Percentiles rank a stretch among this genome's conserved stretches.
phyloP scores from a whole-genome alignment of 495 filamentous ascomycete genomes.

The Penicillium macrosclerotiorum region DNA sequence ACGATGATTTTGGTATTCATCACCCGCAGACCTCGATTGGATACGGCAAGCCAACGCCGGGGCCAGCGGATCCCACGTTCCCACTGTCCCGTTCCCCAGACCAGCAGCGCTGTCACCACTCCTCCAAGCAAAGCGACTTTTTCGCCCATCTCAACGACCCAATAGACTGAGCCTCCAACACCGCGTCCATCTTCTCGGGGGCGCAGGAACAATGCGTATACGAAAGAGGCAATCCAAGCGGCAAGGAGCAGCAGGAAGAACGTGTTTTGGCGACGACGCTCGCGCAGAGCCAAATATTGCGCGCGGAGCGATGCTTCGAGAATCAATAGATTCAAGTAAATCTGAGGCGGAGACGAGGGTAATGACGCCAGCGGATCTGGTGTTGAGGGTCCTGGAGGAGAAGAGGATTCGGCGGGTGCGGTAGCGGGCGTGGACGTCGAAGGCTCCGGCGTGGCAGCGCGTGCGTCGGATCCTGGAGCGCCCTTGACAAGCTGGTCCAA shows the following conservation, averaged over 20 bases:
- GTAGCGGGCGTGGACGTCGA: slow-evolving; percentile 29
- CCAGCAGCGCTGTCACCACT: slow-evolving; percentile 72
- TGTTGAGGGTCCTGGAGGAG: slow-evolving; percentile 41
- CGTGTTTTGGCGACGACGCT: slow-evolving; percentile 89
- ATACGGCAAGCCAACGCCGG: slow-evolving; percentile 79
- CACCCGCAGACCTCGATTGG: slow-evolving; percentile 82
- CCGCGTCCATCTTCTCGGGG: slow-evolving; percentile 88
- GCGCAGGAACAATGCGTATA: slow-evolving; percentile 82
- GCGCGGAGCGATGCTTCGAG: slow-evolving; percentile 91
- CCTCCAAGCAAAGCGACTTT: slow-evolving; percentile 87
- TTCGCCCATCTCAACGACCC: slow-evolving; percentile 85
- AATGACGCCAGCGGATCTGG: slow-evolving; percentile 76
- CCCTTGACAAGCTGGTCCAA: slow-evolving; percentile 90
- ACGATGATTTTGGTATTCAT: slow-evolving; percentile 97
- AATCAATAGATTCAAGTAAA: slow-evolving; percentile 96
- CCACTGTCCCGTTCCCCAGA: slow-evolving; percentile 95
- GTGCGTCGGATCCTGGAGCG: slow-evolving; percentile 55
- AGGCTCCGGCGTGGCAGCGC: slow-evolving; percentile 38
- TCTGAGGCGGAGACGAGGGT: slow-evolving; percentile 91
- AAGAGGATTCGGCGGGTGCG: slow-evolving; percentile 30
- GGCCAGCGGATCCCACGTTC: slow-evolving; percentile 94
- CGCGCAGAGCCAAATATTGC: slow-evolving; percentile 86
- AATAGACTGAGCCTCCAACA: slow-evolving; percentile 91
- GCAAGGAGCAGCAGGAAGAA: slow-evolving; percentile 82
- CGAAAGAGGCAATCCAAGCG: slow-evolving; percentile 78